Percentiles rank a stretch among this genome's conserved stretches.
These are phyloP conservation scores for Pachyrhizus erosus DNA, from an alignment of 306 rosid species.

Conservation along the genomic window DNA sequence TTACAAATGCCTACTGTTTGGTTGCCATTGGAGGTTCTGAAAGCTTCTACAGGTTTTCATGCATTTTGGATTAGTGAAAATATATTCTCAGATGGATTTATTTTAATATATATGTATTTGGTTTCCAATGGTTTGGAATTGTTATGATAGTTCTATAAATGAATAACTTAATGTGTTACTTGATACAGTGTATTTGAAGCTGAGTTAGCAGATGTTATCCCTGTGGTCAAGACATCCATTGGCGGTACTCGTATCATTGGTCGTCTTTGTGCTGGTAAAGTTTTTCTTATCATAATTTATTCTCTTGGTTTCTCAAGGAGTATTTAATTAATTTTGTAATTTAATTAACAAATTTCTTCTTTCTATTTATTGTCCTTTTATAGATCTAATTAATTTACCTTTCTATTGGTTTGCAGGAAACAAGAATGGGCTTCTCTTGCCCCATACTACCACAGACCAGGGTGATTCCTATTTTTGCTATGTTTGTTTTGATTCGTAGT, in stretches of 20 bases:
- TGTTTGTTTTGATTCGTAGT: constrained; percentile 8
- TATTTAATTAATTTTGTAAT: neutral
- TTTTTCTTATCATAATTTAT: neutral
- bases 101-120: constrained; percentile 1
- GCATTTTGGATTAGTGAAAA: constrained; percentile 5
- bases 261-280: constrained; percentile 89
- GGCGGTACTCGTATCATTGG: constrained; percentile 89
- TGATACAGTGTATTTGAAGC: constrained; percentile 69
- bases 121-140: constrained; percentile 24
- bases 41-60: constrained; percentile 75
- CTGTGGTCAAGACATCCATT: constrained; percentile 88
- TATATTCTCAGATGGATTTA: neutral
- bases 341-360: neutral
- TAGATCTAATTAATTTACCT: constrained; percentile 11
- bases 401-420: constrained; percentile 62
- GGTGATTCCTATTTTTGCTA: constrained; percentile 50
- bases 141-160: neutral
- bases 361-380: neutral
- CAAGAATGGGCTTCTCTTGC: constrained; percentile 95
- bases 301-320: neutral
- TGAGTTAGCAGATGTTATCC: constrained; percentile 83
- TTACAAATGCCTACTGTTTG: constrained; percentile 92
- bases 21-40: constrained; percentile 99
- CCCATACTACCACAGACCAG: constrained; percentile 94
- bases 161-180: constrained; percentile 22